phyloP scores from a whole-genome alignment of 2,329 filamentous ascomycete species.

The Talaromyces sp. region DNA sequence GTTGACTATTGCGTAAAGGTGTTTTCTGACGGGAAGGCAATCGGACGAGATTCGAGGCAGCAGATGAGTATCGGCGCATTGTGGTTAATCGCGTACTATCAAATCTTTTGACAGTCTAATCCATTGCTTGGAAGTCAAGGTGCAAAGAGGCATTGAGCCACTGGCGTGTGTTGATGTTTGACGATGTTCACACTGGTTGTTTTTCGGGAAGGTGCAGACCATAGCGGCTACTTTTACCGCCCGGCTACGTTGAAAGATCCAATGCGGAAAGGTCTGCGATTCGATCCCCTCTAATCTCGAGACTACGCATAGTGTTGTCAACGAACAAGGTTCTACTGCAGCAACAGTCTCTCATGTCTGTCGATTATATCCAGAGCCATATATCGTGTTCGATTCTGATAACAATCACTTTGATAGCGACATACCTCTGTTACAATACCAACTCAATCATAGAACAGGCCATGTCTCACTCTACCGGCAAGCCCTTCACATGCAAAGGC shows the following conservation, averaged over 20 bases:
- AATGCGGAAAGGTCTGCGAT: not conserved
- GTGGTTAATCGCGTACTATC: not conserved
- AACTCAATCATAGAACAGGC: not conserved
- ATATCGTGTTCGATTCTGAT: not conserved
- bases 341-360: too few species aligned
- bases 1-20: not conserved
- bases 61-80: slow-evolving; percentile 5
- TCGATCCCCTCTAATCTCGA: not conserved
- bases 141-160: not conserved
- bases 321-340: too few species aligned
- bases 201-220: not conserved
- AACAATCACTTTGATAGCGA: not conserved
- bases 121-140: not conserved
- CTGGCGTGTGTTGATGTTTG: not conserved
- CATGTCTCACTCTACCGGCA: not conserved
- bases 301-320: too few species aligned
- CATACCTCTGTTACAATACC: not conserved
- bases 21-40: not conserved
- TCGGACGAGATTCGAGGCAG: not conserved
- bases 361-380: too few species aligned
- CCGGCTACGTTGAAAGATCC: not conserved
- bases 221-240: not conserved
- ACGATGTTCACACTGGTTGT: not conserved
- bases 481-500: not conserved
- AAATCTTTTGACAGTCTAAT: not conserved